Conservation (phyloP, 139 green algal genomes). For the Pleodorina starrii region DNA sequence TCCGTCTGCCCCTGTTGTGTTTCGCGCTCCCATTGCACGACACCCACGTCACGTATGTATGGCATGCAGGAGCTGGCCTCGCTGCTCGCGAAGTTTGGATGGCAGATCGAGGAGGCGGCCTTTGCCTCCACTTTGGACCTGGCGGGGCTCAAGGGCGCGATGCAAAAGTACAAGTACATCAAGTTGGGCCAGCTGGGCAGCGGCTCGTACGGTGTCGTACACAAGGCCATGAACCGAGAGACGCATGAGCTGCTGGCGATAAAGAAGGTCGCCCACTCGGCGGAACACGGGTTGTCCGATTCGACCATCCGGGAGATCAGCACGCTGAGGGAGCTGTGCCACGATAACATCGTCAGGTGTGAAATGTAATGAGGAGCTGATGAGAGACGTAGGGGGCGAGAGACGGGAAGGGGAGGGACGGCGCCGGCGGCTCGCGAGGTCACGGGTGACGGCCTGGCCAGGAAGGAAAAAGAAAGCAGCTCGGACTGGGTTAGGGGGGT, state of each 20-base stretch:
- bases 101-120: background rate
- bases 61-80: background rate
- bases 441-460: too few species aligned
- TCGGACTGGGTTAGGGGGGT: too few species aligned
- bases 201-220: slow-evolving; percentile 64
- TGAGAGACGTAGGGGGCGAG: too few species aligned
- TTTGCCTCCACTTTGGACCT: slow-evolving; percentile 37
- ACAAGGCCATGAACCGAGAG: slow-evolving; percentile 71
- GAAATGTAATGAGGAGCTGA: too few species aligned
- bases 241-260: slow-evolving; percentile 83
- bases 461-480: too few species aligned
- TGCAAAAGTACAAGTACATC: slow-evolving; percentile 51
- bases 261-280: slow-evolving; percentile 89
- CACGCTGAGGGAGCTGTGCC: slow-evolving; percentile 78
- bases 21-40: too few species aligned
- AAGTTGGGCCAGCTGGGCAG: slow-evolving; percentile 46
- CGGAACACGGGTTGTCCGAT: slow-evolving; percentile 78
- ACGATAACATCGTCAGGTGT: slow-evolving; percentile 55
- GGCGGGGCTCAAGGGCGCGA: slow-evolving; percentile 31
- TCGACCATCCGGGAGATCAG: slow-evolving; percentile 86
- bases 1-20: too few species aligned
- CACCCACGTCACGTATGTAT: background rate
- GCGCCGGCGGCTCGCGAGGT: too few species aligned
- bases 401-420: background rate
- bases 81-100: slow-evolving; percentile 33